These are phyloP conservation scores for Ailanthus altissimus DNA, from an alignment of 345 rosid genomes.

Conservation along the genomic window DNA sequence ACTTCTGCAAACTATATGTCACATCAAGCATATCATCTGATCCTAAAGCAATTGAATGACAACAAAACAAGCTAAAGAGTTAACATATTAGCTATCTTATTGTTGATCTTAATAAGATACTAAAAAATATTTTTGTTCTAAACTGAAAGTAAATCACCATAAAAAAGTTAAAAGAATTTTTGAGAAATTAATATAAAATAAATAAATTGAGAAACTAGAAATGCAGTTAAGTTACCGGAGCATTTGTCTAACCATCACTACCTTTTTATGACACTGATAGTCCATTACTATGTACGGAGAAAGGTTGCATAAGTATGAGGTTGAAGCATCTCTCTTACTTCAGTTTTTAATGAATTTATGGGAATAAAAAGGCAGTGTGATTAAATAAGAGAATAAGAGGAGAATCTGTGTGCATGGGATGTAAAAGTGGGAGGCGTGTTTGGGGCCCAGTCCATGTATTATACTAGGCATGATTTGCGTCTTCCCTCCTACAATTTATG, in stretches of 20 bases:
- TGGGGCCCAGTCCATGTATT: neutral
- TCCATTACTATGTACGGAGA: neutral
- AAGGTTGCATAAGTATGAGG: neutral
- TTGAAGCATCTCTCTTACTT: neutral
- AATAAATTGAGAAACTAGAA: neutral
- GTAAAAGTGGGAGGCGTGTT: neutral
- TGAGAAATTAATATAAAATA: neutral
- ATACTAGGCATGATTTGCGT: neutral
- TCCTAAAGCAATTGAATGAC: neutral
- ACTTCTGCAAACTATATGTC: neutral
- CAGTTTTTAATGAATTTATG: neutral
- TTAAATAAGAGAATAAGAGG: neutral
- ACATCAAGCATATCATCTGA: constrained; percentile 6
- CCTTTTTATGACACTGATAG: neutral
- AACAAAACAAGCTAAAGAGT: neutral
- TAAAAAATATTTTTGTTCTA: neutral
- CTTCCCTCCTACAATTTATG: neutral
- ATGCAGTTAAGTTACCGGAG: neutral
- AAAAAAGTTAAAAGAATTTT: neutral
- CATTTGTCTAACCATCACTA: neutral
- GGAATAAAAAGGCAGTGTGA: neutral
- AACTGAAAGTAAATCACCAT: neutral
- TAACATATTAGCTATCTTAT: neutral
- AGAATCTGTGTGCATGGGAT: neutral
- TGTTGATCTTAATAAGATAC: neutral